phyloP scores from a whole-genome alignment of 768 basidiomycete genomes.

The Pleurotus platypus region DNA sequence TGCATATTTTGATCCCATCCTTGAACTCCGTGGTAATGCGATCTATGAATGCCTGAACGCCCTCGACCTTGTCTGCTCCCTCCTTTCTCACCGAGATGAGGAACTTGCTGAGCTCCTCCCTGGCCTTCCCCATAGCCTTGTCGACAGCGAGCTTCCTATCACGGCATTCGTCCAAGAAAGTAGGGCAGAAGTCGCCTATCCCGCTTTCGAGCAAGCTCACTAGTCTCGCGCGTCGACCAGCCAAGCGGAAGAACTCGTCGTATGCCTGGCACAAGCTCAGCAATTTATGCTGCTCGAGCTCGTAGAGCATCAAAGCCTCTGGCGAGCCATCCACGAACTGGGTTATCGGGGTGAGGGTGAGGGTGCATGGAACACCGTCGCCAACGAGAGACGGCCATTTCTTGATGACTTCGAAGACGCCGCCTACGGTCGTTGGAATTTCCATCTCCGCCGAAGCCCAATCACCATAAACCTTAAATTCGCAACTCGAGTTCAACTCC shows the following conservation, averaged over 20 bases:
- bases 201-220: background rate
- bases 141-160: constrained; percentile 7
- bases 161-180: constrained; percentile 7
- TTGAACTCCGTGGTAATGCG: background rate
- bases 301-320: constrained; percentile 6
- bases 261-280: constrained; percentile 4
- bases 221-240: constrained; percentile 4
- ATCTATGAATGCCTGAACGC: background rate
- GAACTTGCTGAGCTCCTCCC: constrained; percentile 4
- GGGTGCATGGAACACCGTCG: constrained; percentile 13
- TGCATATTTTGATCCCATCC: constrained; percentile 4
- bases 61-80: background rate
- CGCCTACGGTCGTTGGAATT: constrained; percentile 11
- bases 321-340: constrained; percentile 9
- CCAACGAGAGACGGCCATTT: constrained; percentile 8
- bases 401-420: constrained; percentile 12
- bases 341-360: constrained; percentile 11
- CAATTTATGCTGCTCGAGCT: constrained; percentile 8
- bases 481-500: constrained; percentile 1
- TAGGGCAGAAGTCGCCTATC: constrained; percentile 8
- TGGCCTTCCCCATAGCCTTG: background rate
- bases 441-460: background rate
- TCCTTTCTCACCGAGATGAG: constrained; percentile 4
- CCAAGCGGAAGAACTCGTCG: constrained; percentile 9
- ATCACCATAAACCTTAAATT: constrained; percentile 10